Conservation (phyloP, 495 filamentous ascomycete species). For the Aspergillus indologenus region DNA sequence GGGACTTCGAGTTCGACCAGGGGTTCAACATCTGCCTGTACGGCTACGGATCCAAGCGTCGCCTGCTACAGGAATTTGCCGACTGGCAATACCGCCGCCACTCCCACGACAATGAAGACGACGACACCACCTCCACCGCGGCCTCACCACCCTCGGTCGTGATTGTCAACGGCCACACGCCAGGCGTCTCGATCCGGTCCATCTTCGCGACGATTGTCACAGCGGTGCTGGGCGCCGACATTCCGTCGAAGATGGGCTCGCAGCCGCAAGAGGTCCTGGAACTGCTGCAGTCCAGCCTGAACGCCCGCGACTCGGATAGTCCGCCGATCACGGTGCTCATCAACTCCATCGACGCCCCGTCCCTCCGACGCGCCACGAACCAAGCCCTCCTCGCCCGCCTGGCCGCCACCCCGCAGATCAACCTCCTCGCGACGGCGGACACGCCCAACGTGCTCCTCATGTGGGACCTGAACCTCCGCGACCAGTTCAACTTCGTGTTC, state of each 20-base stretch:
- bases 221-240: slow-evolving; percentile 58
- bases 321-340: slow-evolving; percentile 65
- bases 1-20: slow-evolving; percentile 86
- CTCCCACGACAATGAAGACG: too few species aligned
- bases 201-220: slow-evolving; percentile 70
- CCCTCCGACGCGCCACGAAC: slow-evolving; percentile 65
- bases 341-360: slow-evolving; percentile 77
- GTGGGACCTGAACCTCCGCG: slow-evolving; percentile 80
- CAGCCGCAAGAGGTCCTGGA: slow-evolving; percentile 65
- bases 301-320: slow-evolving; percentile 37
- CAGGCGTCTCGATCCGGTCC: slow-evolving; percentile 70
- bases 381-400: slow-evolving; percentile 76
- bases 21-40: slow-evolving; percentile 90
- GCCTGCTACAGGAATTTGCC: slow-evolving; percentile 73
- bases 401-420: slow-evolving; percentile 68
- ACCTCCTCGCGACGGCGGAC: slow-evolving; percentile 77
- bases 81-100: slow-evolving; percentile 59
- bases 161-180: slow-evolving; percentile 84
- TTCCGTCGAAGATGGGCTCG: slow-evolving; percentile 54
- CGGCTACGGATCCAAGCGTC: slow-evolving; percentile 85
- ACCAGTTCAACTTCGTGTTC: slow-evolving; percentile 80
- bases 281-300: slow-evolving; percentile 58
- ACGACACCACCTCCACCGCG: not conserved
- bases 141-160: slow-evolving; percentile 59
- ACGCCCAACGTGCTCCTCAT: slow-evolving; percentile 82